Conservation (phyloP, 2,329 filamentous ascomycete genomes). For the Pyricularia grisea region DNA sequence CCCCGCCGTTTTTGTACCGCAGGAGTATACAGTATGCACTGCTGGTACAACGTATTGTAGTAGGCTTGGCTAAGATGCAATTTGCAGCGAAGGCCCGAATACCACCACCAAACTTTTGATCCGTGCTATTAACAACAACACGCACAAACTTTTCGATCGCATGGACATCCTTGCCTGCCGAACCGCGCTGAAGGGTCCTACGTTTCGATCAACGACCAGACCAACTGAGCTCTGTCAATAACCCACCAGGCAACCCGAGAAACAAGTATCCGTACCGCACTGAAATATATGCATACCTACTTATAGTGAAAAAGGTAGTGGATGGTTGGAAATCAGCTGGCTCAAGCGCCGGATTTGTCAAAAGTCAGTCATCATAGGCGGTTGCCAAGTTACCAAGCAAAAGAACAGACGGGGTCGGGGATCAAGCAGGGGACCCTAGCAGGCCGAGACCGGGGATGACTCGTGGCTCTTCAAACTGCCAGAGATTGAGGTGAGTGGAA, state of each 20-base stretch:
- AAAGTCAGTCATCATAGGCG: background rate
- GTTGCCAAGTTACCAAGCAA: background rate
- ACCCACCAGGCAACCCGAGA: background rate
- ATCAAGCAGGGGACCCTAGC: background rate
- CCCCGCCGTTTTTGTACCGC: background rate
- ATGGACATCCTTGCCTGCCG: background rate
- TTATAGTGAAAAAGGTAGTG: too few species aligned
- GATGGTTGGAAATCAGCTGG: background rate
- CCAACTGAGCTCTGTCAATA: background rate
- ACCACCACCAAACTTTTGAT: background rate
- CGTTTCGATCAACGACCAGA: background rate
- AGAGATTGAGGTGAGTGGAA: background rate
- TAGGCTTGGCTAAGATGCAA: too few species aligned
- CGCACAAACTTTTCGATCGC: background rate
- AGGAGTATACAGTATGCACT: too few species aligned
- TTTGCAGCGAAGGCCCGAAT: too few species aligned
- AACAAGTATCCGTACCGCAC: background rate
- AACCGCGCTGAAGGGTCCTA: background rate
- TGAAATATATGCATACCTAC: too few species aligned
- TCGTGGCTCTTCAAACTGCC: background rate
- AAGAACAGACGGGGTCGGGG: background rate
- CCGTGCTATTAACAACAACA: background rate
- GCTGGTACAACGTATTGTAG: too few species aligned
- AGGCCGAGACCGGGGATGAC: background rate
- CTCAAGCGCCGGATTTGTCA: background rate